phyloP scores from a whole-genome alignment of 2,329 filamentous ascomycete species.

The Colletotrichum cordylinicola region DNA sequence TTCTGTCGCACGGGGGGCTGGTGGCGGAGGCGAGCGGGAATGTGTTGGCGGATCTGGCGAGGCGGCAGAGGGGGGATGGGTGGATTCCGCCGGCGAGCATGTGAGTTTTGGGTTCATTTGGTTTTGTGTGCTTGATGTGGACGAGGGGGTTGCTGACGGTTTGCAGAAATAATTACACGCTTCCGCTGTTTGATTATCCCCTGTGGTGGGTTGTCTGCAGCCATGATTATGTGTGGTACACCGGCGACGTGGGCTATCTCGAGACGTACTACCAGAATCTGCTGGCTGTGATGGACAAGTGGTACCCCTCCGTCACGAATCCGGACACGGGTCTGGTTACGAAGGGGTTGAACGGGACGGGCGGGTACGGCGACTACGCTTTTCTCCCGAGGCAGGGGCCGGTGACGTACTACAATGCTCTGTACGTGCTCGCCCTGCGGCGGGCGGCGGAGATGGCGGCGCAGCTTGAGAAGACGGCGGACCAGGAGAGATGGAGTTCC shows the following conservation, averaged over 20 bases:
- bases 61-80: conserved; percentile 54
- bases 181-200: conserved; percentile 57
- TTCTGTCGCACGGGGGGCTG: conserved; percentile 46
- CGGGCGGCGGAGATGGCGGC: conserved; percentile 49
- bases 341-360: conserved; percentile 37
- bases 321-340: conserved; percentile 42
- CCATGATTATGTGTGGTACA: conserved; percentile 56
- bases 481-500: conserved; percentile 44
- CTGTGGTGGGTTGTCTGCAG: conserved; percentile 58
- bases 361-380: conserved; percentile 56
- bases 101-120: conserved; percentile 29
- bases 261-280: conserved; percentile 46
- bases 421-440: conserved; percentile 52
- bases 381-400: conserved; percentile 53
- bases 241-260: conserved; percentile 48
- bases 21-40: conserved; percentile 45
- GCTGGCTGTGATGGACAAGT: conserved; percentile 46
- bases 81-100: conserved; percentile 62
- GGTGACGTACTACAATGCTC: conserved; percentile 58
- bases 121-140: neutral
- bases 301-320: conserved; percentile 50
- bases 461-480: conserved; percentile 30
- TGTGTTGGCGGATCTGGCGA: conserved; percentile 53
- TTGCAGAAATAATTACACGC: conserved; percentile 47
- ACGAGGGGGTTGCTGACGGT: neutral